Evolutionary conservation across 345 rosid species (phyloP), one percentile per base, ranked within the genome.

Genomic region (Trapa bicornis): DNA sequence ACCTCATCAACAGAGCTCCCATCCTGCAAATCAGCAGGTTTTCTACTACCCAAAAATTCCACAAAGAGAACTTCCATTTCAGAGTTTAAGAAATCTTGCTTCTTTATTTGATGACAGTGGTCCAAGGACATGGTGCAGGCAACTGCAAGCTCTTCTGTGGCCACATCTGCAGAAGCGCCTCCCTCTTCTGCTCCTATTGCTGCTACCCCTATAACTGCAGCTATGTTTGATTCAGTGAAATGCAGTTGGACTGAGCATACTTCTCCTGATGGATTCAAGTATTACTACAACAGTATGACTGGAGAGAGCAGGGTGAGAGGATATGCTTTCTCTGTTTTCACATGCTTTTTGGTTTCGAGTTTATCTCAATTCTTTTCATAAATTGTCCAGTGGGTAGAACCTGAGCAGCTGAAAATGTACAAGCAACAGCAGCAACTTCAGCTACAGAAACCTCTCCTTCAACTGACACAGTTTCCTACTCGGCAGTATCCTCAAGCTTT

Each of bases 231-330:
- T 71, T 74, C 92, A 68, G 75, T 69, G 67, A 86, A 87, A 78
- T 81, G 88, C 80, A 84, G 71, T 74, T 94, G 99, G 99, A 89
- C 99, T 2, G 99, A 91, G 78, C 99, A 94, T 81, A 87, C 87
- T 43, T 91, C 99, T 11, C 97, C 97, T 11, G 99, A 94, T 71
- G 99, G 99, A 71, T 94, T 85, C 82, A 87, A 89, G 76, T 94
- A 94, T 81, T 94, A 91, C 75, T 86, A 91, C 76, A 94, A 91
- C 56, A 78, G 88, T 72, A 67, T 73, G 68, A 94, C 96, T 35
- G 80, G 82, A 69, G 99, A 91, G 81, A 94, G 99, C 78, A 87
- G 78, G 88, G 99, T 94, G 74, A 76, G 88, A 77, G 73, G 73
- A 32, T 68, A 37, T 47, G 74, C 32, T 14, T 37, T 61, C 32